Conservation (phyloP, 768 basidiomycete species). For the Phylloporus rhodoxanthus region DNA sequence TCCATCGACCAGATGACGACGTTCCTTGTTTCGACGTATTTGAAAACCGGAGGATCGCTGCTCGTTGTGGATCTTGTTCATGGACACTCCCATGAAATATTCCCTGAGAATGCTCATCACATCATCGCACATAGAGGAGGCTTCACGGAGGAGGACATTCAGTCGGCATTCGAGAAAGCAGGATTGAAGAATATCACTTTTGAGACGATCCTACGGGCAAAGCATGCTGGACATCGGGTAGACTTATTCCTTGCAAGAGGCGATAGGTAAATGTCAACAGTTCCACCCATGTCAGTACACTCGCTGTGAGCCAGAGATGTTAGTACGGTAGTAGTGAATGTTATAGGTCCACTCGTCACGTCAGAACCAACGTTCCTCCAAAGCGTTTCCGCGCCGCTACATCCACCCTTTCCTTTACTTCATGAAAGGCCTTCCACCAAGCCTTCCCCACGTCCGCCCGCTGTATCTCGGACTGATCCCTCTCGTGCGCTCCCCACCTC, state of each 20-base stretch:
- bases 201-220: conserved; percentile 29
- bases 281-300: background rate
- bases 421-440: conserved; percentile 80
- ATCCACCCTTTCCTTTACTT: conserved; percentile 64
- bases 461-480: conserved; percentile 31
- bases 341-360: conserved; percentile 30
- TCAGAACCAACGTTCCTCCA: conserved; percentile 64
- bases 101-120: conserved; percentile 34
- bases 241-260: conserved; percentile 57
- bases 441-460: conserved; percentile 46
- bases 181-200: conserved; percentile 45
- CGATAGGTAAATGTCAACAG: conserved; percentile 25
- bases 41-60: conserved; percentile 58
- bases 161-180: conserved; percentile 45
- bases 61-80: conserved; percentile 52
- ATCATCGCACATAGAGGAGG: conserved; percentile 53
- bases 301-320: background rate
- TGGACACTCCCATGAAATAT: conserved; percentile 20
- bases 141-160: conserved; percentile 45
- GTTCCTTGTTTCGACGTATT: conserved; percentile 42
- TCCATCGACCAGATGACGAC: conserved; percentile 47
- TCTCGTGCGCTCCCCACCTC: conserved; percentile 56
- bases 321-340: background rate
- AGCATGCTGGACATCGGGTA: conserved; percentile 29
- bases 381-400: conserved; percentile 59